Conservation (phyloP, 2,329 filamentous ascomycete genomes). For the Drechslerella coelobrocha region DNA sequence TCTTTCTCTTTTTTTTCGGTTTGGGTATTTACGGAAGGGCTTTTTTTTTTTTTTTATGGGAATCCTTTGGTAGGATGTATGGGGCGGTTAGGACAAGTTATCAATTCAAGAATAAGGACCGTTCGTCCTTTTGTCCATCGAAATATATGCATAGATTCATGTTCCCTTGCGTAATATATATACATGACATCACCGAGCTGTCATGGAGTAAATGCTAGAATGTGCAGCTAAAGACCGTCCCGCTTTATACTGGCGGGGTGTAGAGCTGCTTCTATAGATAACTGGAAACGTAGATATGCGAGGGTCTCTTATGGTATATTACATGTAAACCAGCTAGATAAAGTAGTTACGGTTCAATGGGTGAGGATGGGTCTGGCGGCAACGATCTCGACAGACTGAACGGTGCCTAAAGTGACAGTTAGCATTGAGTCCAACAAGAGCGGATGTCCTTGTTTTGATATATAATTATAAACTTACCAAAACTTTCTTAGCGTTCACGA, state of each 20-base stretch:
- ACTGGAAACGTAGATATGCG: too few relatives aligned
- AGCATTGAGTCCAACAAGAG: too few relatives aligned
- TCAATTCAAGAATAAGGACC: slow-evolving; percentile 2
- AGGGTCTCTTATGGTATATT: too few relatives aligned
- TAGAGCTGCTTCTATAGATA: too few relatives aligned
- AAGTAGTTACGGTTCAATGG: slow-evolving; percentile 25
- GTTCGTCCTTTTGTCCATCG: neutral
- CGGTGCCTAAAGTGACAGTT: slow-evolving; percentile 21
- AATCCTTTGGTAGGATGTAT: too few relatives aligned
- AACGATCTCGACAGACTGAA: slow-evolving; percentile 37
- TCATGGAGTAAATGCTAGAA: too few relatives aligned
- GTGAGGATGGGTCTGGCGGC: slow-evolving; percentile 36
- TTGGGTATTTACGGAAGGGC: slow-evolving; percentile 30
- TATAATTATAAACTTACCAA: slow-evolving; percentile 67
- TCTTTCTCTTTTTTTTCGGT: slow-evolving; percentile 7
- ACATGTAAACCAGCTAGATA: too few relatives aligned
- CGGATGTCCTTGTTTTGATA: neutral
- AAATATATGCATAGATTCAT: neutral
- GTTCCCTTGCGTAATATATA: too few relatives aligned
- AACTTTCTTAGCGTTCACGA: slow-evolving; percentile 94
- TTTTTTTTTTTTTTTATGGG: slow-evolving; percentile 10
- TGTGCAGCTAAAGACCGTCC: too few relatives aligned
- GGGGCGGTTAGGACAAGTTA: neutral
- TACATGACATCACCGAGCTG: too few relatives aligned
- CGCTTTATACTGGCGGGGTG: too few relatives aligned